Base-by-base conservation (phyloP, 1,139 yeast genomes). In the Blastobotrys proliferans region DNA sequence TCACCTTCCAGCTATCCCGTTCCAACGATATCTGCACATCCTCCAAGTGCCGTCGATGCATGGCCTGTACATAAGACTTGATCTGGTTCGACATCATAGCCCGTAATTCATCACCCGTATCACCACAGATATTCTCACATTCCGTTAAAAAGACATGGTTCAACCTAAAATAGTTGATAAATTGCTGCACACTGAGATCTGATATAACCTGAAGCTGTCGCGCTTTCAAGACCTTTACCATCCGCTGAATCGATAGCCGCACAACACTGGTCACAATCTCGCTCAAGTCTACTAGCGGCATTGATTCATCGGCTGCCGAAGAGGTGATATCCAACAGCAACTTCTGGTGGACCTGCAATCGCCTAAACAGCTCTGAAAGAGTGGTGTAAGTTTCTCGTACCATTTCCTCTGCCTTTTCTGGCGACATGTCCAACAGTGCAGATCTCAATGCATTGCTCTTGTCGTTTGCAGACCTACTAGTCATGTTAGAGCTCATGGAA, bases 61-160 rank as follows among this genome's bases (percentile, higher is more conserved):
- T 74, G 35, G 79, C 68, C 37, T 70, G 72, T 34, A 80, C 66
- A 56, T 78, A 88, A 48, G 74, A 74, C 45, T 73, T 76, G 8
- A 83, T 71, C 53, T 86, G 95, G 38, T 74, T 73, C n/a, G 74
- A 76, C 17, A 86, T 64, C 61, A 82, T 76, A 44, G 81, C 86
- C 44, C 82, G 77, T 36, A 90, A 67, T 13, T 77, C 77, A 1
- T 78, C 73, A 13, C 77, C 73, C 34, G 78, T 74, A 22, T 80
- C 81, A 0, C 96, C 97, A 36, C 87, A 80, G 6, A 90, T 77
- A 11, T 81, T 71, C 61, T 92, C 98, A 61, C 96, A 86, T 58
- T 87, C 95, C 40, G 78, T 77, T 29, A 88, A 68, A 57, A 88
- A 90, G 19, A 82, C 72, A 1, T 81, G 76, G 40, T 81, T 77